Percentiles rank a stretch among this genome's conserved stretches.
Conservation (phyloP, 768 basidiomycete species). For the Hydnum rufescens region DNA sequence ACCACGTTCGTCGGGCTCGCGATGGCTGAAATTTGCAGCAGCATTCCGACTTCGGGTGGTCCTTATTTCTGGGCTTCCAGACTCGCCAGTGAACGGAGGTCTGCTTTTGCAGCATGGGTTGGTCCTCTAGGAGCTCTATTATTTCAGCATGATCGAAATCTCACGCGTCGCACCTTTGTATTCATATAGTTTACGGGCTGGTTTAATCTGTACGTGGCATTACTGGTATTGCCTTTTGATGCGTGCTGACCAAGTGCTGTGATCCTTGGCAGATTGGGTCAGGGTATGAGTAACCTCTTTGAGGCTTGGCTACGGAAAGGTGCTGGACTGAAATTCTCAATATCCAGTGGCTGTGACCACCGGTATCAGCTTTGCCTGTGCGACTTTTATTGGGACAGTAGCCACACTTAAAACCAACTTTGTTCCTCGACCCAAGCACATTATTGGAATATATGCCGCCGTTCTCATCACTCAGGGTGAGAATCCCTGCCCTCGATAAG, state of each 20-base stretch:
- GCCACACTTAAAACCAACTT: constrained; percentile 40
- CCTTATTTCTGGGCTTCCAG: constrained; percentile 74
- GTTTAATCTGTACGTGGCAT: constrained; percentile 11
- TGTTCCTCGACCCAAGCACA: constrained; percentile 35
- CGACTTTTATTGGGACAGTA: constrained; percentile 46
- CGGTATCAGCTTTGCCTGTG: constrained; percentile 51
- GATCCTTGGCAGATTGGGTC: background rate
- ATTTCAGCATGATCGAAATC: background rate
- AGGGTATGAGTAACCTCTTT: background rate
- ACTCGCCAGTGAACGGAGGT: constrained; percentile 29
- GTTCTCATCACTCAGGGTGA: constrained; percentile 47
- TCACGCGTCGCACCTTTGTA: background rate
- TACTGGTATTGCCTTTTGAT: background rate
- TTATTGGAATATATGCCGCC: constrained; percentile 49
- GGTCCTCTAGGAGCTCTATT: background rate
- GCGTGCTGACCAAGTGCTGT: background rate
- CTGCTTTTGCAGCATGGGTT: constrained; percentile 52
- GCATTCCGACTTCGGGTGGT: constrained; percentile 32
- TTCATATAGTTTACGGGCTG: constrained; percentile 10
- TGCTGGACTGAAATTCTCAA: background rate
- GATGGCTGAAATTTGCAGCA: constrained; percentile 47
- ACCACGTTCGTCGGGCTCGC: constrained; percentile 53
- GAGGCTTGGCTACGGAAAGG: background rate
- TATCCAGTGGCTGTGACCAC: constrained; percentile 56
- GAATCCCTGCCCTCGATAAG: background rate